These are phyloP conservation scores for Kregervanrija fluxuum DNA, from an alignment of 805 yeast genomes.

Conservation along the genomic window DNA sequence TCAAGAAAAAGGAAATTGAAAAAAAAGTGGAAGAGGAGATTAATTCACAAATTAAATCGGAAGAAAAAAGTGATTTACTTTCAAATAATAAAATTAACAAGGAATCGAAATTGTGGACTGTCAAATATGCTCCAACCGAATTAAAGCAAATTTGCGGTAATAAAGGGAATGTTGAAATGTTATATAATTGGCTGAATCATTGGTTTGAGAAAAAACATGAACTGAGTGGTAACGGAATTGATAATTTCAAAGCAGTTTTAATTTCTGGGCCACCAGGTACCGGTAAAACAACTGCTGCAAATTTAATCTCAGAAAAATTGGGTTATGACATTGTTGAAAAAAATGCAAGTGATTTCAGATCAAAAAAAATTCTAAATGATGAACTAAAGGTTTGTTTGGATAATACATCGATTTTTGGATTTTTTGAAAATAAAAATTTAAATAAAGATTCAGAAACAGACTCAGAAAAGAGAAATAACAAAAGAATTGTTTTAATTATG, in stretches of 20 bases:
- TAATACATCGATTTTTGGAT: constrained; percentile 81
- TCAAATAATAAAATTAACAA: constrained; percentile 14
- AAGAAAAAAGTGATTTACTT: neutral
- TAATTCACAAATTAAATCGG: constrained; percentile 24
- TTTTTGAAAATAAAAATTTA: constrained; percentile 35
- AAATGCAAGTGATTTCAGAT: constrained; percentile 85
- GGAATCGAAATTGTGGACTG: constrained; percentile 71
- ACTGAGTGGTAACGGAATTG: constrained; percentile 50
- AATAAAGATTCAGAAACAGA: constrained; percentile 6
- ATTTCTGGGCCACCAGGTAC: constrained; percentile 86
- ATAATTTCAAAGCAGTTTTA: constrained; percentile 72
- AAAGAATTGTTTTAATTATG: constrained; percentile 80
- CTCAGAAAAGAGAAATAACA: constrained; percentile 21
- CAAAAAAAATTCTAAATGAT: constrained; percentile 66
- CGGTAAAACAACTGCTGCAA: constrained; percentile 81
- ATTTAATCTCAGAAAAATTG: constrained; percentile 56
- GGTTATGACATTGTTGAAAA: constrained; percentile 73
- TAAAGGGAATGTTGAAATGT: constrained; percentile 60
- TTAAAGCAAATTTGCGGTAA: constrained; percentile 85
- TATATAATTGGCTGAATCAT: constrained; percentile 65
- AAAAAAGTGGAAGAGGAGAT: constrained; percentile 41
- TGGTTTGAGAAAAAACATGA: constrained; percentile 63
- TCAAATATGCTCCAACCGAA: constrained; percentile 79
- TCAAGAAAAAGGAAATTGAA: constrained; percentile 66
- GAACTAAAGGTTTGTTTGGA: constrained; percentile 64